Base-by-base conservation (phyloP, 768 basidiomycete genomes). In the Pulveroboletus sp. region DNA sequence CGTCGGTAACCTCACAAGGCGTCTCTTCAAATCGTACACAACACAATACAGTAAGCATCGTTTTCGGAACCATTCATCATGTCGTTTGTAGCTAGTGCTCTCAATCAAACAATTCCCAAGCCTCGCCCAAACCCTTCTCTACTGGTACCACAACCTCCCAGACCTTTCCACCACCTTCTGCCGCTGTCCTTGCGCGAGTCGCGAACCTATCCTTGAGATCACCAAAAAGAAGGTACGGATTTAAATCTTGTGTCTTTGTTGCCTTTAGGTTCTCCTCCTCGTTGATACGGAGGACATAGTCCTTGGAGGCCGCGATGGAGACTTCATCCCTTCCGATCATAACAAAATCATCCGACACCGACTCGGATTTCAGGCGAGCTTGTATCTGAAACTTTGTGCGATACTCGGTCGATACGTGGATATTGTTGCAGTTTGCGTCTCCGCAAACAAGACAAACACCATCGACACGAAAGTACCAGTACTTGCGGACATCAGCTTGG, bases 341-440 rank as follows among this genome's bases (percentile, higher is more conserved):
- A 11, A 49, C 42, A 4, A 49, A 8, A 21, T 20, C 35, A 12
- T 37, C 14, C 7, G 25, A 25, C 25, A 19, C 12, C 25, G 35
- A 35, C 31, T 17, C 23, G 9, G 27, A 8, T 37, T 50, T 44
- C 25, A 9, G 9, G 32, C 37, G 42, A 27, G 29, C 43, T 27
- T 50, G 19, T 10, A 50, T 12, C 3, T 21, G 17, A 19, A 49
- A 43, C 4, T 42, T 25, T 1, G 49, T 33, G 31, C 37, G 37
- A 40, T 43, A 19, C 27, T 43, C 19, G 37, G 29, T 44, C 13
- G 49, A 50, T 12, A 50, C 43, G n/a, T 50, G 49, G 32, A 50
- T 23, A 2, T 23, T 33, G 1, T 34, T 19, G 21, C n/a, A n/a
- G n/a, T n/a, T n/a, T n/a, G n/a, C n/a, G n/a, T n/a, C n/a, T n/a